Evolutionary conservation across 495 filamentous ascomycete species (phyloP).

Genomic region (Staphylotrichum longicolle): DNA sequence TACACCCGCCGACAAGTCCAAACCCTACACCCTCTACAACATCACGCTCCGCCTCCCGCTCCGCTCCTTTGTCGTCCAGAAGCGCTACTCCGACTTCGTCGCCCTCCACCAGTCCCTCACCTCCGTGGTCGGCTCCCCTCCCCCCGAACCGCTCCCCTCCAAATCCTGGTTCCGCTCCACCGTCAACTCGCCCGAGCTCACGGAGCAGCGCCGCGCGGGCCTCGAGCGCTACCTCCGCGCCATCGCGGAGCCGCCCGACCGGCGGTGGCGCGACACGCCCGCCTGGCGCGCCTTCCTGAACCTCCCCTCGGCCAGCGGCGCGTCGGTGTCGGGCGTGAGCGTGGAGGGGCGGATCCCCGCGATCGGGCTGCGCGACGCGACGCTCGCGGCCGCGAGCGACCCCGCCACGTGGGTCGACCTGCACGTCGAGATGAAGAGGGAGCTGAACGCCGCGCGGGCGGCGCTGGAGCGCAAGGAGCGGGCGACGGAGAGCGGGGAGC

Average conservation of each 20-base stretch:
- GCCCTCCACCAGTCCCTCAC: constrained; percentile 69
- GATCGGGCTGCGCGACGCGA: constrained; percentile 33
- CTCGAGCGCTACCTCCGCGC: constrained; percentile 80
- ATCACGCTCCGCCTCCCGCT: constrained; percentile 85
- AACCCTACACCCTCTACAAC: constrained; percentile 89
- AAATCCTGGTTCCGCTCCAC: constrained; percentile 90
- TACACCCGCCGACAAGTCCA: constrained; percentile 49
- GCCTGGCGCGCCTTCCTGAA: constrained; percentile 87
- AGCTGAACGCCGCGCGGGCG: constrained; percentile 77
- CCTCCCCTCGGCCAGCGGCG: constrained; percentile 50
- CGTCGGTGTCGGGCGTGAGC: constrained; percentile 45
- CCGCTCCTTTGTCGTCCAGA: constrained; percentile 79
- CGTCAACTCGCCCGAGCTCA: constrained; percentile 67
- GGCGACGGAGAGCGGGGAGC: constrained; percentile 53
- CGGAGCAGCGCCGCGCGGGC: constrained; percentile 71
- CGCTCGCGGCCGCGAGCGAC: constrained; percentile 59
- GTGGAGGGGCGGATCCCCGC: constrained; percentile 45
- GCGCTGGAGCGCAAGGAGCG: constrained; percentile 74
- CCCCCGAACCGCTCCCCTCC: constrained; percentile 64
- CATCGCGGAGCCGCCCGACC: constrained; percentile 72
- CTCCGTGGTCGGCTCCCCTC: constrained; percentile 56
- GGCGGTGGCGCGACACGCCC: constrained; percentile 78
- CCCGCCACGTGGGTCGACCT: constrained; percentile 84
- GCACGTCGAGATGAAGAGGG: constrained; percentile 75
- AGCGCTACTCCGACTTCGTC: constrained; percentile 92